Evolutionary conservation across 208 protist genomes (phyloP).

Genomic region (Wallacemonas sp.): DNA sequence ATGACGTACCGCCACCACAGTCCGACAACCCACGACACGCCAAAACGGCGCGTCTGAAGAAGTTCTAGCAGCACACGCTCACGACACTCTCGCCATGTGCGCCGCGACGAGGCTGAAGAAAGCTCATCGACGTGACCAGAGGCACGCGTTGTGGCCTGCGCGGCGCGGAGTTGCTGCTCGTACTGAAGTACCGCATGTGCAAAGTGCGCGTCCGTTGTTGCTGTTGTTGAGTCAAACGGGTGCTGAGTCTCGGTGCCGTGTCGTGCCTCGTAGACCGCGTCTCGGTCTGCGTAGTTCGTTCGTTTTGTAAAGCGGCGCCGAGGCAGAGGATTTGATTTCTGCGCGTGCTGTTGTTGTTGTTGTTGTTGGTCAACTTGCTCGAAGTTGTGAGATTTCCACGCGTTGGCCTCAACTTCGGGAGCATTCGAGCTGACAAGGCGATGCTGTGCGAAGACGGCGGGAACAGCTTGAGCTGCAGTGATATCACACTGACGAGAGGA

Average conservation of each 20-base stretch:
- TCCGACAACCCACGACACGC: constrained; percentile 14
- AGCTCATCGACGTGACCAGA: not conserved
- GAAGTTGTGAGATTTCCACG: too few species aligned
- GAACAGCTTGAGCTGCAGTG: too few species aligned
- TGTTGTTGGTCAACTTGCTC: too few species aligned
- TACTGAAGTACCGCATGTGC: not conserved
- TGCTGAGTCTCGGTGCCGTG: too few species aligned
- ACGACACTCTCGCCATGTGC: not conserved
- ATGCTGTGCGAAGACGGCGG: too few species aligned
- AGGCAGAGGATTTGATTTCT: too few species aligned
- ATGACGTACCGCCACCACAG: constrained; percentile 17
- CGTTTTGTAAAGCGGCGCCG: constrained; percentile 23
- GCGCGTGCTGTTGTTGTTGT: too few species aligned
- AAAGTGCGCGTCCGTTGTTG: too few species aligned
- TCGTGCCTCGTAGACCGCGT: not conserved
- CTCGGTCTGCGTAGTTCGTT: constrained; percentile 21
- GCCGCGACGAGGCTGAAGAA: not conserved
- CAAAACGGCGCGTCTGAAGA: constrained; percentile 25
- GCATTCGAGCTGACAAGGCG: too few species aligned
- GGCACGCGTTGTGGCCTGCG: not conserved
- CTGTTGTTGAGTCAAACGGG: too few species aligned
- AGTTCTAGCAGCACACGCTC: constrained; percentile 18
- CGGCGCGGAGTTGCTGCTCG: not conserved
- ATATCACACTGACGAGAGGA: too few species aligned
- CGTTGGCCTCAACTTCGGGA: too few species aligned